Percentiles rank a stretch among this genome's conserved stretches.
phyloP scores from a whole-genome alignment of 2,329 filamentous ascomycete species.

The Diaporthe aspalathi region DNA sequence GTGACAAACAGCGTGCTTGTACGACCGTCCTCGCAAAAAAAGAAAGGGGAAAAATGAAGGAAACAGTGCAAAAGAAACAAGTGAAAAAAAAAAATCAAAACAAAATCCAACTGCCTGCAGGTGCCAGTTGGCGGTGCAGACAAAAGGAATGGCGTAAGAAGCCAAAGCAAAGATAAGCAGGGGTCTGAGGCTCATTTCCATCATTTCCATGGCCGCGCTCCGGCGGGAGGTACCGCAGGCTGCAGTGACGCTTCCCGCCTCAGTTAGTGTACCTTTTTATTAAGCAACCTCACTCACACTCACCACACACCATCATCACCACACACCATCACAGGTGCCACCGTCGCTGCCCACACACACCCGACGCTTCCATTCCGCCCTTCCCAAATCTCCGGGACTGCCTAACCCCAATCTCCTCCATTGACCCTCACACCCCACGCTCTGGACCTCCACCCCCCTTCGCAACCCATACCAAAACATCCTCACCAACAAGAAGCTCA shows the following conservation, averaged over 20 bases:
- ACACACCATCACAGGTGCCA: neutral
- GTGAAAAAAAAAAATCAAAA: too few species aligned
- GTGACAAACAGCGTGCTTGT: neutral
- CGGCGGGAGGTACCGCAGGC: slow-evolving; percentile 20
- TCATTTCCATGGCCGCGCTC: slow-evolving; percentile 17
- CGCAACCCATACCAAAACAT: neutral
- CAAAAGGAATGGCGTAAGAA: slow-evolving; percentile 29
- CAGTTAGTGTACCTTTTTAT: neutral
- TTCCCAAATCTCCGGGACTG: slow-evolving; percentile 25
- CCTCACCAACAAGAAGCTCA: neutral
- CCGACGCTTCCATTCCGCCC: slow-evolving; percentile 4
- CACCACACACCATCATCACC: neutral
- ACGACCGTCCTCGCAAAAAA: neutral
- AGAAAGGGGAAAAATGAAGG: too few species aligned
- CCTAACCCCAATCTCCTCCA: slow-evolving; percentile 20
- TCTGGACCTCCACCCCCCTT: neutral
- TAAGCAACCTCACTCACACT: neutral
- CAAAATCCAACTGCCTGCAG: neutral
- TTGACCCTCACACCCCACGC: too few species aligned
- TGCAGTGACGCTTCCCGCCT: neutral
- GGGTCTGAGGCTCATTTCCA: neutral
- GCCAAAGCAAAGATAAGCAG: slow-evolving; percentile 29
- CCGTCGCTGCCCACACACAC: neutral
- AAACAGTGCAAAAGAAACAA: too few species aligned
- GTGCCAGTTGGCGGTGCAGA: slow-evolving; percentile 19